Evolutionary conservation across 2,329 filamentous ascomycete species (phyloP), one percentile per base, ranked within the genome.

Genomic region (Pestalotiopsis sp.): DNA sequence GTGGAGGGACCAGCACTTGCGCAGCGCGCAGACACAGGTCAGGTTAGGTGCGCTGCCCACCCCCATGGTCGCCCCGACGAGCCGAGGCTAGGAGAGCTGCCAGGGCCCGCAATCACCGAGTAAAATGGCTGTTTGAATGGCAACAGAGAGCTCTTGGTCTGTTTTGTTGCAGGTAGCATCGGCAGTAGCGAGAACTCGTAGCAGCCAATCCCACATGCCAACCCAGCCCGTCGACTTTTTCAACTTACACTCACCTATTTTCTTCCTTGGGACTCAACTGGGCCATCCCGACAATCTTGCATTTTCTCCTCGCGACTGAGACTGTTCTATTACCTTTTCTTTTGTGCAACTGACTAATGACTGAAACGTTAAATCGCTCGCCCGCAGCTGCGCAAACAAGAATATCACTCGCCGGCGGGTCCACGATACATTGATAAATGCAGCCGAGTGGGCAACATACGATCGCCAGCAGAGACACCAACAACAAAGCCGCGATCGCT

Each of bases 51-150:
- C 30, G 30, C 30, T 35, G 26, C 38, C 40, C 4, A 64, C 48
- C 30, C 24, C 64, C 64, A 48, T 48, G 30, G 30, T 48, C 26
- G n/a, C 14, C 48, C 40, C 48, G 52, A 65, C 52, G 30, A 58
- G 52, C 64, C 64, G 64, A 65, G 64, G 64, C 64, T 65, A 65
- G 48, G 44, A 35, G n/a, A 35, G 40, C 30, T 44, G 35, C 58
- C 24, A 35, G 30, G n/a, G 55, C 39, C 64, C 64, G 64, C 64
- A 65, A 65, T 65, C 52, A 65, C 55, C 55, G 64, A 65, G 40
- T 14, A 48, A 48, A 48, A 44, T 56, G 14, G 39, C 62, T 17
- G 11, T 10, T 39, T 9, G 58, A 13, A 10, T 38, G 17, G 11
- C 26, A 38, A 20, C 24, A 7, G 13, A 24, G 13, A 61, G 11